Evolutionary conservation across 768 basidiomycete genomes (phyloP).

Genomic region (Termitomyces sp.): DNA sequence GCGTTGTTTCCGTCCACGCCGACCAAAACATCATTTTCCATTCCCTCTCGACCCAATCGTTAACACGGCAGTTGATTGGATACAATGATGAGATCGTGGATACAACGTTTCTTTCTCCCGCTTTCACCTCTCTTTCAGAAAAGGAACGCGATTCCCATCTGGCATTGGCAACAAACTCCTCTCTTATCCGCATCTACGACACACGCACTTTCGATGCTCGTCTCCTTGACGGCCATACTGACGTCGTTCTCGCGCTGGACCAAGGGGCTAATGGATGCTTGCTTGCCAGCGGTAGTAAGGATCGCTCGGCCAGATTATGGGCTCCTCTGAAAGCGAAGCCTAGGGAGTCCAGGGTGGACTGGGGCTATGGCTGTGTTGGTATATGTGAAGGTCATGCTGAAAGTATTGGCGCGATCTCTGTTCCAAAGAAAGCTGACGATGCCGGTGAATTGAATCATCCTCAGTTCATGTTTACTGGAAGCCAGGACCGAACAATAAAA

Average conservation of each 20-base stretch:
- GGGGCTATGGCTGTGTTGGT: constrained; percentile 76
- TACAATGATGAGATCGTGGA: constrained; percentile 99
- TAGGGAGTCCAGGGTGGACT: constrained; percentile 21
- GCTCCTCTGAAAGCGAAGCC: constrained; percentile 32
- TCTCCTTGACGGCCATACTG: constrained; percentile 84
- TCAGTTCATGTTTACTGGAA: constrained; percentile 89
- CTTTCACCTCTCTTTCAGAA: constrained; percentile 19
- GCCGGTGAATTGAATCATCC: constrained; percentile 29
- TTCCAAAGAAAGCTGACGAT: constrained; percentile 55
- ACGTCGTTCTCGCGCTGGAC: constrained; percentile 88
- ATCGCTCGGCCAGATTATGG: constrained; percentile 88
- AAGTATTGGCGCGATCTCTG: constrained; percentile 85
- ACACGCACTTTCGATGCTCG: constrained; percentile 75
- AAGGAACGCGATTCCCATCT: constrained; percentile 62
- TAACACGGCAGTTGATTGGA: constrained; percentile 84
- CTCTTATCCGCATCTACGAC: constrained; percentile 89
- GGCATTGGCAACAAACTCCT: constrained; percentile 97
- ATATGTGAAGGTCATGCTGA: constrained; percentile 93
- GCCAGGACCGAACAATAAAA: constrained; percentile 96
- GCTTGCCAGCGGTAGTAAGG: constrained; percentile 92
- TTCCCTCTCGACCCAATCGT: constrained; percentile 62
- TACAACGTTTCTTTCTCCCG: constrained; percentile 65
- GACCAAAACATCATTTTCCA: constrained; percentile 97
- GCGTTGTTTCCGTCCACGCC: constrained; percentile 82
- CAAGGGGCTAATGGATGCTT: constrained; percentile 62